Evolutionary conservation across 2,329 filamentous ascomycete genomes (phyloP).

Genomic region (Berkeleyomyces rouxiae): DNA sequence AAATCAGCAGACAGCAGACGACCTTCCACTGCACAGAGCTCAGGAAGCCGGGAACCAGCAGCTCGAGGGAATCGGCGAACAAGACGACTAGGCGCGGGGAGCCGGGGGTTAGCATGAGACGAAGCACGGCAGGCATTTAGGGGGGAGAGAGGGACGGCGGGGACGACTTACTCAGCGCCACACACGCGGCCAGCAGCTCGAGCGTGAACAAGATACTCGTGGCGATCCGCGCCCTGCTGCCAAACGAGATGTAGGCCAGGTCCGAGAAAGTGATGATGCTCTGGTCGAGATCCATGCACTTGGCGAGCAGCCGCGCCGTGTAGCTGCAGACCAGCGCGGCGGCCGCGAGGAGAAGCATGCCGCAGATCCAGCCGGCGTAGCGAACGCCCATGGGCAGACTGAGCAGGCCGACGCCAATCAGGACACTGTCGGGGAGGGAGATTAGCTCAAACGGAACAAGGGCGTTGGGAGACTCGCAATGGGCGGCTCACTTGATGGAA

Average conservation of each 20-base stretch:
- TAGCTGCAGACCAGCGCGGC: constrained; percentile 66
- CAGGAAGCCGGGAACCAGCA: constrained; percentile 54
- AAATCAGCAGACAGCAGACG: constrained; percentile 58
- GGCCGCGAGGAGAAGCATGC: constrained; percentile 55
- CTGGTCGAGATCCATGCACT: constrained; percentile 73
- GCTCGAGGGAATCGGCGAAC: constrained; percentile 78
- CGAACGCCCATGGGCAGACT: constrained; percentile 77
- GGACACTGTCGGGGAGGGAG: constrained; percentile 32
- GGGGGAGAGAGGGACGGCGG: neutral
- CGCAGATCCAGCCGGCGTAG: constrained; percentile 77
- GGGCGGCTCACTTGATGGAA: constrained; percentile 51
- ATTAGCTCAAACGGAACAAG: constrained; percentile 2
- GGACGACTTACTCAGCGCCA: constrained; percentile 42
- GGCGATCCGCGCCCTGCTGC: constrained; percentile 59
- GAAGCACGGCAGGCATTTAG: neutral
- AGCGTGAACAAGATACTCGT: constrained; percentile 77
- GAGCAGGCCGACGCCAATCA: constrained; percentile 79
- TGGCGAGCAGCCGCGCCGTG: constrained; percentile 70
- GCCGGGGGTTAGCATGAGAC: neutral
- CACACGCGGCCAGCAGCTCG: constrained; percentile 74
- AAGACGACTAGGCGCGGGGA: constrained; percentile 42
- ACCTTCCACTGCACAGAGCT: constrained; percentile 67
- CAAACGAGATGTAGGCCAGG: constrained; percentile 80
- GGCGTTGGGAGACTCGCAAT: neutral
- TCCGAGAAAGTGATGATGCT: constrained; percentile 89